Conservation (phyloP, 108 stramenopile genomes). For the Pseudonitzschia multiseries region DNA sequence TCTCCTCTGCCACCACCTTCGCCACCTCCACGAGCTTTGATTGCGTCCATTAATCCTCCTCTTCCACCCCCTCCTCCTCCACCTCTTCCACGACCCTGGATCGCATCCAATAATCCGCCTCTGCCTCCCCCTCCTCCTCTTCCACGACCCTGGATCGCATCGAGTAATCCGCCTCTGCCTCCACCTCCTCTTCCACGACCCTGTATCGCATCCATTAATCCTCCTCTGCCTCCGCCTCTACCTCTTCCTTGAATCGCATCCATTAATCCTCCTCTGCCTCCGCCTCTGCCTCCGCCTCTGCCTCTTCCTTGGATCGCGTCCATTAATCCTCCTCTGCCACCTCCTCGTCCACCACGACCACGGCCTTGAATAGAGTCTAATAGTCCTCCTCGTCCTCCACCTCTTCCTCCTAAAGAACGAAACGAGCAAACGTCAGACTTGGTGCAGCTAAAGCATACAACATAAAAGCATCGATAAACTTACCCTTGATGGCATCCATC, state of each 20-base stretch:
- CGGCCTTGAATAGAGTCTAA: conserved; percentile 30
- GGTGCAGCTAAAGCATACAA: background rate
- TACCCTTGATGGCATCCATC: conserved; percentile 25
- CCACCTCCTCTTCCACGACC: conserved; percentile 40
- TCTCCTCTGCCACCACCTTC: conserved; percentile 32
- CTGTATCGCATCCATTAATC: conserved; percentile 50
- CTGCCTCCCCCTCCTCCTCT: conserved; percentile 32
- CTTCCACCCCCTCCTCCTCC: conserved; percentile 31
- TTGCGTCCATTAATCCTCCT: conserved; percentile 43
- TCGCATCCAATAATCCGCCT: conserved; percentile 55
- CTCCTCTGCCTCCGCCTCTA: conserved; percentile 43
- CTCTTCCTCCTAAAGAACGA: conserved; percentile 20
- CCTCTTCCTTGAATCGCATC: conserved; percentile 26
- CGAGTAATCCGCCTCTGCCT: conserved; percentile 29
- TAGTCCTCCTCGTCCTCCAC: conserved; percentile 26
- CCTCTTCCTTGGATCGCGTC: conserved; percentile 49
- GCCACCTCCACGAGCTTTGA: conserved; percentile 26
- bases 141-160: conserved; percentile 26
- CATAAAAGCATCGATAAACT: background rate
- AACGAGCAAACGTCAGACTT: conserved; percentile 9
- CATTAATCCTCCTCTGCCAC: conserved; percentile 53
- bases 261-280: conserved; percentile 44
- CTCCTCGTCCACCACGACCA: conserved; percentile 20
- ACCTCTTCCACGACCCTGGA: conserved; percentile 41
- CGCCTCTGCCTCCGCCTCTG: conserved; percentile 26